These are phyloP conservation scores for Lentinula boryana DNA, from an alignment of 768 basidiomycete species.

Conservation along the genomic window DNA sequence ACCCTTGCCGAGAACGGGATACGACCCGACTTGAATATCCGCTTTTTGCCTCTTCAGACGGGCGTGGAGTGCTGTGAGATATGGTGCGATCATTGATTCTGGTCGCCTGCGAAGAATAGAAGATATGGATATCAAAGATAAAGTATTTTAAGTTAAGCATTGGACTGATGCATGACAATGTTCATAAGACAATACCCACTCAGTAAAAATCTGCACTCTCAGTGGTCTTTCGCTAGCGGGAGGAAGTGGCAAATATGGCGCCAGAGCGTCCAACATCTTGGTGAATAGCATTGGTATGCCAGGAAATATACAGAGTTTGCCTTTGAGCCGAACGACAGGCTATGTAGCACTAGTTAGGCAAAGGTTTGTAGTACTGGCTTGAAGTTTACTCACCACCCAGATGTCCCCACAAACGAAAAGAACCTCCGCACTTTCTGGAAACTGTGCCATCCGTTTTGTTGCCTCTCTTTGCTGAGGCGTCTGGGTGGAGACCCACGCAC, in stretches of 20 bases:
- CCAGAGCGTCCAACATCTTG: slow-evolving; percentile 69
- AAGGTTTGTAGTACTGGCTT: neutral
- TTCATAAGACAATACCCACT: slow-evolving; percentile 34
- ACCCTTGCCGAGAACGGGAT: slow-evolving; percentile 57
- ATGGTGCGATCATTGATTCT: slow-evolving; percentile 82
- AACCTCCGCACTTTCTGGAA: slow-evolving; percentile 74
- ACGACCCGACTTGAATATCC: slow-evolving; percentile 79
- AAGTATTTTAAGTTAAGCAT: neutral
- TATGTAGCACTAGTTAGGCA: slow-evolving; percentile 18
- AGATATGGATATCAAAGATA: neutral
- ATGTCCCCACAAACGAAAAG: slow-evolving; percentile 74
- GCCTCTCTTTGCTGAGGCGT: slow-evolving; percentile 72
- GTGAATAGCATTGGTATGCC: slow-evolving; percentile 86
- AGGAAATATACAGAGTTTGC: slow-evolving; percentile 87
- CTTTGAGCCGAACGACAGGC: slow-evolving; percentile 83
- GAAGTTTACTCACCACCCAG: slow-evolving; percentile 63
- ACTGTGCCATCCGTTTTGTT: slow-evolving; percentile 83
- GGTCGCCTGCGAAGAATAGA: slow-evolving; percentile 37
- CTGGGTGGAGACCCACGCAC: slow-evolving; percentile 54
- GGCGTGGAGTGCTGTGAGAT: slow-evolving; percentile 70
- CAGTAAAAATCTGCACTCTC: slow-evolving; percentile 80
- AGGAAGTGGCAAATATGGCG: slow-evolving; percentile 74
- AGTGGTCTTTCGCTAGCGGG: slow-evolving; percentile 67
- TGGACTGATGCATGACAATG: neutral
- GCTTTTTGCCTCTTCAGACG: slow-evolving; percentile 54